Conservation (phyloP, 306 rosid species). For the Lathyrus oleraceus region DNA sequence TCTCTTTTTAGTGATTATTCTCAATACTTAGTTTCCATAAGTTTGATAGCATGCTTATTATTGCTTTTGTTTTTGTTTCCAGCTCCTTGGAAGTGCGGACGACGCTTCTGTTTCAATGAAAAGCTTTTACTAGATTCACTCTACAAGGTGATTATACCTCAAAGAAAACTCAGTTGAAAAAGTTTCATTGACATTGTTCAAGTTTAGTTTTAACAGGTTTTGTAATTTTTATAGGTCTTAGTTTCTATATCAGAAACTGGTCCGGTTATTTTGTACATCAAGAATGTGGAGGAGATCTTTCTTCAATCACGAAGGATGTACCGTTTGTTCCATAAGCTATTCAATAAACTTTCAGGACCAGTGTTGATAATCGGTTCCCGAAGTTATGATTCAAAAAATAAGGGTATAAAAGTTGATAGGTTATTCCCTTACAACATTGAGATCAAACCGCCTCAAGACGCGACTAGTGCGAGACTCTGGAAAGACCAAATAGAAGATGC, state of each 20-base stretch:
- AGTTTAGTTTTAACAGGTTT: constrained; percentile 5
- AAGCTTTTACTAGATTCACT: constrained; percentile 73
- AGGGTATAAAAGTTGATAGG: constrained; percentile 44
- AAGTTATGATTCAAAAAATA: constrained; percentile 49
- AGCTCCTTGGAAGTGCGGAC: constrained; percentile 60
- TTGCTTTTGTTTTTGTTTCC: constrained; percentile 41
- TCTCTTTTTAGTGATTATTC: neutral
- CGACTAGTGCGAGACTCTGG: constrained; percentile 53
- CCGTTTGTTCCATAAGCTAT: constrained; percentile 59
- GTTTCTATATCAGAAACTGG: constrained; percentile 61
- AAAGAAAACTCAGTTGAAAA: constrained; percentile 2
- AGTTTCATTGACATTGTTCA: constrained; percentile 1
- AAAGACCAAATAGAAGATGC: constrained; percentile 63
- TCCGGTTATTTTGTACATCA: constrained; percentile 75
- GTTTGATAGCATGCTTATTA: constrained; percentile 22
- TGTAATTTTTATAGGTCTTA: constrained; percentile 58
- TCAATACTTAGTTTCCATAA: neutral
- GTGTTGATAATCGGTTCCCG: constrained; percentile 76
- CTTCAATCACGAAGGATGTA: constrained; percentile 57
- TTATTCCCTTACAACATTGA: constrained; percentile 65
- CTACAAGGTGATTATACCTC: constrained; percentile 64
- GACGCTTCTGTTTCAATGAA: constrained; percentile 77
- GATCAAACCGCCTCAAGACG: constrained; percentile 68
- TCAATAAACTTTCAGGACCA: constrained; percentile 75
- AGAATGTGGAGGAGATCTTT: constrained; percentile 70